Evolutionary conservation across 257 asterid species (phyloP), one percentile per base, ranked within the genome.

Genomic region (Haberlea rhodopensis): DNA sequence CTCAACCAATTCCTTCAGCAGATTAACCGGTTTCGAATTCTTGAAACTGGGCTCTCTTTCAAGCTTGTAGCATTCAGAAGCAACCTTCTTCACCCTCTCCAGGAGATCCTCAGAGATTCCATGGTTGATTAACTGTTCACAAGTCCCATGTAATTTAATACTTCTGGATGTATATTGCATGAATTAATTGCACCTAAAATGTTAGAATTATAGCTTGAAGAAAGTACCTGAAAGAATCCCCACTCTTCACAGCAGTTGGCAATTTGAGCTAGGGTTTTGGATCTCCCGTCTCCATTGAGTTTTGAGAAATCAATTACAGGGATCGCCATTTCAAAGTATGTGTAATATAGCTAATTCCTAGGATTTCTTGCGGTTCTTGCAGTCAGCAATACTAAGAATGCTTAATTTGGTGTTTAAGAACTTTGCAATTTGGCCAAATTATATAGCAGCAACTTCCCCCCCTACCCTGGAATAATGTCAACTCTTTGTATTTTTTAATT

Each of bases 221-320:
- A 48, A 21, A 27, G 6, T 77, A 89, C 95, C 96, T 89, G 95
- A 67, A 90, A 90, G 73, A 90, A 90, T 31, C 97, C 96, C 97
- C 97, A 90, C 62, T 90, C 90, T 79, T 87, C 87, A 66, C 97
- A 87, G 43, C 89, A 78, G 26, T 63, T 59, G 57, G 84, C 91
- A 75, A 90, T 84, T 73, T 78, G 77, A 70, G 95, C 84, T 71
- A 86, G 62, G 37, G 85, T 77, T 19, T 76, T 57, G 65, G 79
- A 86, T 72, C 97, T 90, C 63, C 82, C 88, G 60, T 83, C 85
- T 45, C 97, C 95, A 18, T 80, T 70, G 21, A 89, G 78, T 79
- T 85, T 85, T 18, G 97, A 87, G 78, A 90, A 87, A 85, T 90
- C 95, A 55, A 90, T 84, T 26, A 85, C 96, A 1, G 96, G 97